A percentile compares a stretch with the other conserved stretches of the same genome.
These are phyloP conservation scores for Byssochlamys sp. DNA, from an alignment of 2,329 filamentous ascomycete species.

Conservation along the genomic window DNA sequence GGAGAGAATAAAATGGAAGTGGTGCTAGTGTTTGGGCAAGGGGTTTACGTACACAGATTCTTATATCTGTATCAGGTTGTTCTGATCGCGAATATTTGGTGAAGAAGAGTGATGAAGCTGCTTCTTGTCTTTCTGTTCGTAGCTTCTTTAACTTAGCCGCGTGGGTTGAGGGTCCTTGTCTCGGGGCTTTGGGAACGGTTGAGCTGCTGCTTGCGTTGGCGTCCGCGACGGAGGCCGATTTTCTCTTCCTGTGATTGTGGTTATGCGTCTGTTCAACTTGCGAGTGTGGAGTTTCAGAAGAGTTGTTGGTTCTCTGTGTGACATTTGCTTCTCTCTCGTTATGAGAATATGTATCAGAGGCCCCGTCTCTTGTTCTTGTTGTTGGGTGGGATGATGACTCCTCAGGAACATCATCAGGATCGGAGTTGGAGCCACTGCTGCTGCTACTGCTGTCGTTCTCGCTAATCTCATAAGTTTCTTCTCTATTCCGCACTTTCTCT, in stretches of 20 bases:
- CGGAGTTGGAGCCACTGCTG: not conserved
- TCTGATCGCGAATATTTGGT: not conserved
- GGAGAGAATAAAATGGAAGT: no score
- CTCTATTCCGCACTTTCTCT: constrained; percentile 3
- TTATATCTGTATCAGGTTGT: not conserved
- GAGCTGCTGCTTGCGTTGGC: not conserved
- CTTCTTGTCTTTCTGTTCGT: not conserved
- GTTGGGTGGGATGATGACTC: not conserved
- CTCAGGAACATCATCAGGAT: not conserved
- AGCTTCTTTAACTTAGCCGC: no score
- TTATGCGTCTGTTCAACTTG: not conserved
- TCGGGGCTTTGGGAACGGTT: not conserved
- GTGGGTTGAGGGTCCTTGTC: not conserved
- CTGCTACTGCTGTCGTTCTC: constrained; percentile 3
- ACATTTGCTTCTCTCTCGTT: not conserved
- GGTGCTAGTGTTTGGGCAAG: no score
- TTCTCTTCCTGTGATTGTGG: not conserved
- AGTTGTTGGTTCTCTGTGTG: not conserved
- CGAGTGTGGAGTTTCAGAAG: not conserved
- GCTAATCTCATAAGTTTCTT: constrained; percentile 5
- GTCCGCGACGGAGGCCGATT: not conserved
- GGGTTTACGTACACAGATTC: not conserved
- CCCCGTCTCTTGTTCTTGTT: not conserved
- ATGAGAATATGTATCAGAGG: not conserved
- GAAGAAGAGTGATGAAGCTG: not conserved